These are phyloP conservation scores for Diaporthe citri DNA, from an alignment of 2,329 filamentous ascomycete species.

Conservation along the genomic window DNA sequence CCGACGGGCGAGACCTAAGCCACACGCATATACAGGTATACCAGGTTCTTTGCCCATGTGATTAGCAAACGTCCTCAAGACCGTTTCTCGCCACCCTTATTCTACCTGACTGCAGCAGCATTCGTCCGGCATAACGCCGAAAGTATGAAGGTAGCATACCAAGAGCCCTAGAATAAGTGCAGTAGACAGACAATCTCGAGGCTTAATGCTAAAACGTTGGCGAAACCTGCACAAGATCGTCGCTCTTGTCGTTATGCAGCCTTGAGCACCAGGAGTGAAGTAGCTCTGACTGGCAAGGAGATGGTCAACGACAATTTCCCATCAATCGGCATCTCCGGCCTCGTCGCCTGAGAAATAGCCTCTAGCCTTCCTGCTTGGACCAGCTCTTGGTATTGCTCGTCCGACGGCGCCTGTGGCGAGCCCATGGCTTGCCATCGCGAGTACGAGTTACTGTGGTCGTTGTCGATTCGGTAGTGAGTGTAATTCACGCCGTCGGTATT, in stretches of 20 bases:
- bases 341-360: background rate
- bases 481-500: background rate
- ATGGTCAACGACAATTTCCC: background rate
- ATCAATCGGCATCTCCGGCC: background rate
- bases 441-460: conserved; percentile 29
- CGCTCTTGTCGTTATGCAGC: conserved; percentile 25
- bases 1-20: no score
- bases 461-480: conserved; percentile 28
- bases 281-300: conserved; percentile 20
- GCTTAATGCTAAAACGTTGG: background rate
- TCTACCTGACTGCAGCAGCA: background rate
- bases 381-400: conserved; percentile 24
- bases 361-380: conserved; percentile 2
- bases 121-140: no score
- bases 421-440: conserved; percentile 30
- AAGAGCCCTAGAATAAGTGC: background rate
- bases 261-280: conserved; percentile 31
- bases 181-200: background rate
- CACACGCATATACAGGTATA: background rate
- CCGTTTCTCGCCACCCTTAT: background rate
- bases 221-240: conserved; percentile 5
- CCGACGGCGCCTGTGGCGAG: conserved; percentile 23
- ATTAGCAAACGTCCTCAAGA: background rate
- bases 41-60: background rate
- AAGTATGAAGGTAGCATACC: background rate